Percentiles rank a stretch among this genome's conserved stretches.
phyloP scores from a whole-genome alignment of 2,329 filamentous ascomycete genomes.

The Trichoderma oligosporum region DNA sequence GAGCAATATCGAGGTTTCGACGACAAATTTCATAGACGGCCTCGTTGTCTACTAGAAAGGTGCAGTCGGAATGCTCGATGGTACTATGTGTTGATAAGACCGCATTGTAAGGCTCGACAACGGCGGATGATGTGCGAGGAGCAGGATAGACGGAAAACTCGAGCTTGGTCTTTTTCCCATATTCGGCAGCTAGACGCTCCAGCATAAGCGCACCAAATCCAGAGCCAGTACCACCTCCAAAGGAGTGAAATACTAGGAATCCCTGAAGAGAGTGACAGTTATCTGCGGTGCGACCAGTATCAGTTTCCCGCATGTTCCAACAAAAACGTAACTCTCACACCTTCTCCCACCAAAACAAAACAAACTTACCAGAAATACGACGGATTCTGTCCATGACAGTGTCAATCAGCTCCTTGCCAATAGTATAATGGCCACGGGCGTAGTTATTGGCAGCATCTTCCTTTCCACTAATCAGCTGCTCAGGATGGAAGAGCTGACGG shows the following conservation, averaged over 20 bases:
- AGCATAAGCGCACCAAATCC: conserved; percentile 69
- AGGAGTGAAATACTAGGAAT: conserved; percentile 72
- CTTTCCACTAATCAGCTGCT: conserved; percentile 69
- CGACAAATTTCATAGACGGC: conserved; percentile 73
- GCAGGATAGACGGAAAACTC: conserved; percentile 71
- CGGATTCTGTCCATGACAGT: conserved; percentile 66
- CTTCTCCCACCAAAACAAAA: background rate
- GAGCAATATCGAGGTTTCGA: conserved; percentile 65
- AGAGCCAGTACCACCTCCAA: conserved; percentile 68
- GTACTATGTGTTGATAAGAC: conserved; percentile 72
- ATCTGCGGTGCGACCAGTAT: conserved; percentile 41
- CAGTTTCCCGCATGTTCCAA: background rate
- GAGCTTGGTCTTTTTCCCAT: conserved; percentile 74
- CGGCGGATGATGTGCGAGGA: conserved; percentile 64
- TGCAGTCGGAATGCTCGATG: conserved; percentile 74
- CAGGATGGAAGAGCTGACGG: conserved; percentile 68
- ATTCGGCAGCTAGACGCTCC: conserved; percentile 69
- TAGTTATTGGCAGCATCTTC: conserved; percentile 77
- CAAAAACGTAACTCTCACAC: conserved; percentile 22
- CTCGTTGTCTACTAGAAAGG: conserved; percentile 73
- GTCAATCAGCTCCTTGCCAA: conserved; percentile 73
- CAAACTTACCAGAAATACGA: conserved; percentile 63
- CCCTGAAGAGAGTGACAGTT: conserved; percentile 71
- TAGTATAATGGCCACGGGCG: conserved; percentile 71
- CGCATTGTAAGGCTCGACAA: conserved; percentile 72